Evolutionary conservation across 495 filamentous ascomycete genomes (phyloP).

Genomic region (Hypoxylon perforatum): DNA sequence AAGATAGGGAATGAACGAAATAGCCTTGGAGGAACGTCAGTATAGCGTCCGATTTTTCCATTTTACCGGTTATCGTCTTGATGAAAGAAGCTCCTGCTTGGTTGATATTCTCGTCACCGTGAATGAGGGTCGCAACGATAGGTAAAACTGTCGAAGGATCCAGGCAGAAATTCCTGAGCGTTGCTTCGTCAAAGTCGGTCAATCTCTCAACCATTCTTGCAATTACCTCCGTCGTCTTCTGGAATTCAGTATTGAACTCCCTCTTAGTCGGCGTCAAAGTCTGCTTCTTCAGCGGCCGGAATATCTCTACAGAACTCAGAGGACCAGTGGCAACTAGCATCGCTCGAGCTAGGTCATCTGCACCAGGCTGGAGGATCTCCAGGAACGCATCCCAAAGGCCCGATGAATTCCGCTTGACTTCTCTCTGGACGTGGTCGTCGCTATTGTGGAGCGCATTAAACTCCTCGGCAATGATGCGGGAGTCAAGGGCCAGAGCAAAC

Average conservation of each 20-base stretch:
- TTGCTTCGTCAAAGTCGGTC: conserved; percentile 73
- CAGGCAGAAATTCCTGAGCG: conserved; percentile 73
- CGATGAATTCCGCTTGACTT: conserved; percentile 70
- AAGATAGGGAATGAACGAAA: conserved; percentile 58
- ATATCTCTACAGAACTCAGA: conserved; percentile 77
- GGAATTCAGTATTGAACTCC: conserved; percentile 79
- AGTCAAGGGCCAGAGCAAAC: conserved; percentile 78
- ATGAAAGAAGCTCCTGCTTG: conserved; percentile 81
- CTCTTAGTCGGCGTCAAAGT: conserved; percentile 62
- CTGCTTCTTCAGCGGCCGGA: conserved; percentile 63
- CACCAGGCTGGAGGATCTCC: conserved; percentile 70
- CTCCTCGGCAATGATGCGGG: conserved; percentile 76
- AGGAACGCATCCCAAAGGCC: conserved; percentile 82
- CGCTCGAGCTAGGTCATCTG: conserved; percentile 72
- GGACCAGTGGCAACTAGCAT: conserved; percentile 76
- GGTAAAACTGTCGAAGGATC: conserved; percentile 69
- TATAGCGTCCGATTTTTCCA: conserved; percentile 77
- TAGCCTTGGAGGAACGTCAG: conserved; percentile 72
- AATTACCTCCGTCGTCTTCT: conserved; percentile 74
- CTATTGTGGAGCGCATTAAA: conserved; percentile 70
- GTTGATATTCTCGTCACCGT: conserved; percentile 73
- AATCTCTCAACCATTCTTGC: conserved; percentile 79
- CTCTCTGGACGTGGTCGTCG: conserved; percentile 70
- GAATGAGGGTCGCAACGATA: conserved; percentile 74
- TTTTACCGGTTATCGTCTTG: conserved; percentile 79